These are phyloP conservation scores for Phalaenopsis hybrid DNA, from an alignment of 116 monocot genomes.

Conservation along the genomic window DNA sequence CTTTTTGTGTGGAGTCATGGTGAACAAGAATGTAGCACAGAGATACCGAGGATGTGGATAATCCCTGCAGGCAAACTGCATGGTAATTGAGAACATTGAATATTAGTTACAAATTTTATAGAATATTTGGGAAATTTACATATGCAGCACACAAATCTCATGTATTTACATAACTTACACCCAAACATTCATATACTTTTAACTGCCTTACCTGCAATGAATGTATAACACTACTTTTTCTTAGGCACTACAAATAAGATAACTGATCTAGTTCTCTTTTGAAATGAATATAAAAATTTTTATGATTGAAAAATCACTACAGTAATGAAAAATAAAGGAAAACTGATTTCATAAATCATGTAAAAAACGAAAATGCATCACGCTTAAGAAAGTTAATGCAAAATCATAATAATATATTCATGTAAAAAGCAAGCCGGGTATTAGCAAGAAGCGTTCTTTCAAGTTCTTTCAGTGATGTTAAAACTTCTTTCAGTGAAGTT, in stretches of 20 bases:
- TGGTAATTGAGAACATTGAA: not conserved
- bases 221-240: not conserved
- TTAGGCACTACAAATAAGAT: not conserved
- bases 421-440: not conserved
- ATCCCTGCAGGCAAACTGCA: slow-evolving; percentile 63
- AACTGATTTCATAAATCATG: not conserved
- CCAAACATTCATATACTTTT: not conserved
- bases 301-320: slow-evolving; percentile 2
- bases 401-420: not conserved
- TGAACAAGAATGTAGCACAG: slow-evolving; percentile 55
- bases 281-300: not conserved
- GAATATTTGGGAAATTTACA: not conserved
- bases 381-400: not conserved
- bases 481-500: too few relatives aligned
- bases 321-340: not conserved
- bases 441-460: not conserved
- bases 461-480: too few relatives aligned
- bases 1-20: slow-evolving; percentile 44
- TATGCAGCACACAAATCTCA: too few relatives aligned
- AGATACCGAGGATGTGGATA: slow-evolving; percentile 60
- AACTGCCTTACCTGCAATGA: not conserved
- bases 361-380: not conserved
- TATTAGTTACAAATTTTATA: slow-evolving; percentile 1
- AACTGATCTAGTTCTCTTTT: not conserved
- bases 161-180: not conserved